Evolutionary conservation across 495 filamentous ascomycete species (phyloP).

Genomic region (Penicillium robsamsonii): DNA sequence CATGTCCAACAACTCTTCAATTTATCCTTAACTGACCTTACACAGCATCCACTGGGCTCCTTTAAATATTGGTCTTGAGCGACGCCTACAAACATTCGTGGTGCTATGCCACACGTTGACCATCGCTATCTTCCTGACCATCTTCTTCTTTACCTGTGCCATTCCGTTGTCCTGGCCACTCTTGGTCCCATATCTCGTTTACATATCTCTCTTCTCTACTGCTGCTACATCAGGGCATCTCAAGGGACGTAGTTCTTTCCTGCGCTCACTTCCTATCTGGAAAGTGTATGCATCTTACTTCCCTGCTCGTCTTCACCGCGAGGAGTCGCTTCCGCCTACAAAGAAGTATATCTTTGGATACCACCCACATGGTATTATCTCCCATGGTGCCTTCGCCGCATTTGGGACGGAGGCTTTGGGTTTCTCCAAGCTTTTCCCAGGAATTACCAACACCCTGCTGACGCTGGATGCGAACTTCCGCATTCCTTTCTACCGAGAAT

Average conservation of each 20-base stretch:
- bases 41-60: constrained; percentile 79
- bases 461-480: constrained; percentile 92
- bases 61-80: constrained; percentile 77
- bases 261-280: constrained; percentile 78
- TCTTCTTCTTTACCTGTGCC: constrained; percentile 88
- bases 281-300: constrained; percentile 90
- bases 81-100: constrained; percentile 82
- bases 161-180: constrained; percentile 91
- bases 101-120: constrained; percentile 84
- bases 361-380: constrained; percentile 96
- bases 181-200: constrained; percentile 84
- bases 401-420: constrained; percentile 90
- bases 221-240: constrained; percentile 71
- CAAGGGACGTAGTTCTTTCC: constrained; percentile 65
- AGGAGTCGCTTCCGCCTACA: constrained; percentile 67
- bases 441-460: constrained; percentile 88
- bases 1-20: background rate
- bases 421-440: constrained; percentile 86
- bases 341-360: constrained; percentile 98
- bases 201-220: constrained; percentile 73
- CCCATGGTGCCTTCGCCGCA: constrained; percentile 87
- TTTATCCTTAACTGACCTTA: background rate
- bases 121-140: constrained; percentile 69
- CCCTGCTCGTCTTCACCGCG: constrained; percentile 82
- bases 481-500: constrained; percentile 91